Percentiles rank a stretch among this genome's conserved stretches.
Evolutionary conservation across 2,329 filamentous ascomycete genomes (phyloP).

Genomic region (Botrytis pseudocinerea): DNA sequence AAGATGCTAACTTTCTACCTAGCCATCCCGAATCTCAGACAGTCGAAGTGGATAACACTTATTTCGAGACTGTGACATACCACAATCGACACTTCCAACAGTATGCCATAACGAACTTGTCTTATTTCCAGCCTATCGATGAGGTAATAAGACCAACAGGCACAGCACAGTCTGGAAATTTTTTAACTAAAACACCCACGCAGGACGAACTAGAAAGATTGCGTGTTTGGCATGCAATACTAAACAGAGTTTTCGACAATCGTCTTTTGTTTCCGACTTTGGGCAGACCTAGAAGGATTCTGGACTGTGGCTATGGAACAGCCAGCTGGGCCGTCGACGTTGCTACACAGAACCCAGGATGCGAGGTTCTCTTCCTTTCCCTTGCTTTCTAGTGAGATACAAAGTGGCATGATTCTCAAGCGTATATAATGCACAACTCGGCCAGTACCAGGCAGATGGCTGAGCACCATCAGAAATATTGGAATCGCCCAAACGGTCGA

Average conservation of each 20-base stretch:
- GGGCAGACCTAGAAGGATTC: conserved; percentile 54
- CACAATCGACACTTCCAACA: conserved; percentile 67
- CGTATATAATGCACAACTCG: not conserved
- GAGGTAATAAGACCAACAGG: conserved; percentile 53
- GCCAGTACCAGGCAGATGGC: not conserved
- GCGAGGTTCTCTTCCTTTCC: conserved; percentile 54
- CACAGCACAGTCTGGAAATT: not conserved
- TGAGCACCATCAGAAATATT: not conserved
- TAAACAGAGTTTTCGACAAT: conserved; percentile 64
- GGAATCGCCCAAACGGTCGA: not conserved
- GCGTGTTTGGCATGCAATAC: conserved; percentile 61
- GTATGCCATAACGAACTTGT: conserved; percentile 62
- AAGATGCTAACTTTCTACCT: not conserved
- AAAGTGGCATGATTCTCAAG: not conserved
- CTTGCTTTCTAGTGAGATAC: not conserved
- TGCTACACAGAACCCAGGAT: conserved; percentile 62
- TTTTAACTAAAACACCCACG: conserved; percentile 17
- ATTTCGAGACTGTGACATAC: conserved; percentile 59
- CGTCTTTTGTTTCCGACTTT: conserved; percentile 71
- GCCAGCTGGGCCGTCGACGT: conserved; percentile 70
- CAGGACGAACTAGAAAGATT: conserved; percentile 69
- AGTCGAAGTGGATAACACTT: conserved; percentile 55
- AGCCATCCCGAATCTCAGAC: conserved; percentile 28
- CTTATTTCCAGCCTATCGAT: conserved; percentile 70
- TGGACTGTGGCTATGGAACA: conserved; percentile 74